phyloP scores from a whole-genome alignment of 2,329 filamentous ascomycete species.

The Byssochlamys sp. region DNA sequence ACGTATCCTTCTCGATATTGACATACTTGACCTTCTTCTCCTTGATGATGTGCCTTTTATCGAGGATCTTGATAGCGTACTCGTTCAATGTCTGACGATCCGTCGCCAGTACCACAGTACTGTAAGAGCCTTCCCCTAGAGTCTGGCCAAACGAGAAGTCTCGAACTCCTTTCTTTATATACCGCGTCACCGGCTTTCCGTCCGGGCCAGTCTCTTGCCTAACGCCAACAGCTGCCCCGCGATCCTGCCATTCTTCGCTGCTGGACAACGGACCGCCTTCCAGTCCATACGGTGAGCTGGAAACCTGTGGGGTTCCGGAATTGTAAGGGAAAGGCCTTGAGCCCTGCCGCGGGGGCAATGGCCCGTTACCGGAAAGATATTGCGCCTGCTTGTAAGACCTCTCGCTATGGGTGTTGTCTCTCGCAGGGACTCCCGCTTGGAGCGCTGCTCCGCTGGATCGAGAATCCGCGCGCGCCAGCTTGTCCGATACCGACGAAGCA shows the following conservation, averaged over 20 bases:
- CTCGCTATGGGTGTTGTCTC: conserved; percentile 61
- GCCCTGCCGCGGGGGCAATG: conserved; percentile 63
- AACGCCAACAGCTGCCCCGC: conserved; percentile 76
- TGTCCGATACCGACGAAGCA: conserved; percentile 47
- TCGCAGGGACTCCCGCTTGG: conserved; percentile 51
- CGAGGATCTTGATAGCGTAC: conserved; percentile 94
- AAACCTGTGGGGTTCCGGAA: conserved; percentile 24
- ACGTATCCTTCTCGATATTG: conserved; percentile 96
- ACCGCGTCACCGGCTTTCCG: conserved; percentile 69
- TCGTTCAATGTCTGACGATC: conserved; percentile 90
- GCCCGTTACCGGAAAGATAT: conserved; percentile 48
- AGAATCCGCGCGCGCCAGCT: conserved; percentile 53
- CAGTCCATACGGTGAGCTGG: conserved; percentile 42
- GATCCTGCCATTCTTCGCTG: conserved; percentile 91
- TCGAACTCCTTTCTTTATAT: conserved; percentile 91
- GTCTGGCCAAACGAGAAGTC: conserved; percentile 90
- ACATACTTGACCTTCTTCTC: conserved; percentile 99
- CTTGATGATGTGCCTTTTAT: conserved; percentile 98
- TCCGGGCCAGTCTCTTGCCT: conserved; percentile 75
- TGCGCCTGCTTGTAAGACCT: conserved; percentile 57
- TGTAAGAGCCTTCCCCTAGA: conserved; percentile 93
- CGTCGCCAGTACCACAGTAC: conserved; percentile 83
- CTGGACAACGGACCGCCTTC: conserved; percentile 53
- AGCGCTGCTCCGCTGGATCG: conserved; percentile 51
- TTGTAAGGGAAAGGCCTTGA: conserved; percentile 59